Percentiles rank a stretch among this genome's conserved stretches.
Evolutionary conservation across 108 stramenopile genomes (phyloP).

Genomic region (Schizochytrium sp.): DNA sequence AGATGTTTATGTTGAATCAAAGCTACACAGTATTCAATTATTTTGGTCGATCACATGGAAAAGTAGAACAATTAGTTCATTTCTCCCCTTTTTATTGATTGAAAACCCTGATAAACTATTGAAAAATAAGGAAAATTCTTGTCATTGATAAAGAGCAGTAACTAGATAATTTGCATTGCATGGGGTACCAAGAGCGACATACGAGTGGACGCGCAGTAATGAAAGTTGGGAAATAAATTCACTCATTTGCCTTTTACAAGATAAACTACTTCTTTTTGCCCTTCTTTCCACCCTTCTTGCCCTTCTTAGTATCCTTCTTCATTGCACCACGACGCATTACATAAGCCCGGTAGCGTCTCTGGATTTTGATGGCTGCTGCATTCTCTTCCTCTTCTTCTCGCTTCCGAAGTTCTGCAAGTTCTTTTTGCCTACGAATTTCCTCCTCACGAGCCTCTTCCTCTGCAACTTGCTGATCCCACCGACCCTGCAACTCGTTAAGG

Average conservation of each 20-base stretch:
- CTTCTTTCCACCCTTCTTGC: constrained; percentile 1
- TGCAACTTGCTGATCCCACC: constrained; percentile 24
- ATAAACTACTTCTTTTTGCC: background rate
- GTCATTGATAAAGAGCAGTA: too few species aligned
- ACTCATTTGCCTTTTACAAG: background rate
- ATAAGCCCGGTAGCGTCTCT: constrained; percentile 24
- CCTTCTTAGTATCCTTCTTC: background rate
- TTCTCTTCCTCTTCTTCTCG: constrained; percentile 13
- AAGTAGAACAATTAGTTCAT: too few species aligned
- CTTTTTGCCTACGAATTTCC: constrained; percentile 7
- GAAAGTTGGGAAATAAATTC: background rate
- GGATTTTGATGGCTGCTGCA: constrained; percentile 32
- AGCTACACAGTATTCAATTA: too few species aligned
- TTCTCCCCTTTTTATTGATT: too few species aligned
- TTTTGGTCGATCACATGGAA: too few species aligned
- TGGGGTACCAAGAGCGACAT: too few species aligned
- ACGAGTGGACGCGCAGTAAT: too few species aligned
- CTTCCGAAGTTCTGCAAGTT: constrained; percentile 28
- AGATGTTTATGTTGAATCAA: too few species aligned
- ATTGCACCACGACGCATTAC: background rate
- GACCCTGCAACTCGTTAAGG: constrained; percentile 61
- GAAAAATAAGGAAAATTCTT: too few species aligned
- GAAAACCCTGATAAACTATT: too few species aligned
- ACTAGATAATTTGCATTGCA: too few species aligned
- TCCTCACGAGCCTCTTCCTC: constrained; percentile 33